A percentile compares a stretch with the other conserved stretches of the same genome.
These are phyloP conservation scores for Dendrothele bispora DNA, from an alignment of 768 basidiomycete genomes.

Conservation along the genomic window DNA sequence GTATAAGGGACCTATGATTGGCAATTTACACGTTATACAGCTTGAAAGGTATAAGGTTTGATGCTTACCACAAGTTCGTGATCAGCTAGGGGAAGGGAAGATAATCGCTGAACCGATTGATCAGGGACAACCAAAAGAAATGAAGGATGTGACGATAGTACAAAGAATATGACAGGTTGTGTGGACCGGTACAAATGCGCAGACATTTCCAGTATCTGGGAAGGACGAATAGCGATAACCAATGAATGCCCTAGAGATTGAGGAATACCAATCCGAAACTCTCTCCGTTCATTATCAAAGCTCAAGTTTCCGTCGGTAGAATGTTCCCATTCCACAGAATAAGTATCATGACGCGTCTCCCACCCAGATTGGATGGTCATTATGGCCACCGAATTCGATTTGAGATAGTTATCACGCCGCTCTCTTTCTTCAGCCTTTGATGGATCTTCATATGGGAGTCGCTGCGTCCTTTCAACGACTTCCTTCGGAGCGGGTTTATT, in stretches of 20 bases:
- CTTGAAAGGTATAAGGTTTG: constrained; percentile 31
- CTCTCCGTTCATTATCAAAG: constrained; percentile 40
- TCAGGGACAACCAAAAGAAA: too few relatives aligned
- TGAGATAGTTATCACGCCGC: constrained; percentile 26
- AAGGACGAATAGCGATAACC: constrained; percentile 41
- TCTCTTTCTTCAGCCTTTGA: constrained; percentile 32
- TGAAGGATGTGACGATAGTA: too few relatives aligned
- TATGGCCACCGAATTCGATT: constrained; percentile 27
- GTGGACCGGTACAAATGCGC: constrained; percentile 29
- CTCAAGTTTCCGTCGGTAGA: constrained; percentile 18
- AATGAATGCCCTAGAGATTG: constrained; percentile 27
- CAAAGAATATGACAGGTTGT: constrained; percentile 41
- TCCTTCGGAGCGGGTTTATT: constrained; percentile 25
- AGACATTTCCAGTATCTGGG: constrained; percentile 41
- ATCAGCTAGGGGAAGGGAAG: constrained; percentile 32
- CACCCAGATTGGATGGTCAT: constrained; percentile 55
- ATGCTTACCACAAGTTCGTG: not conserved
- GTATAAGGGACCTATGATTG: constrained; percentile 46
- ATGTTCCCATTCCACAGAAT: constrained; percentile 59
- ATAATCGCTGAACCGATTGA: not conserved
- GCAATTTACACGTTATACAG: constrained; percentile 36
- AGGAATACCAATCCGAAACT: constrained; percentile 50
- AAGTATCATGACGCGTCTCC: constrained; percentile 54
- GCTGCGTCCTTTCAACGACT: constrained; percentile 36
- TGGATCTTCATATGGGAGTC: constrained; percentile 43